Evolutionary conservation across 2,329 filamentous ascomycete genomes (phyloP).

Genomic region (Dendrostoma leiphaemia): DNA sequence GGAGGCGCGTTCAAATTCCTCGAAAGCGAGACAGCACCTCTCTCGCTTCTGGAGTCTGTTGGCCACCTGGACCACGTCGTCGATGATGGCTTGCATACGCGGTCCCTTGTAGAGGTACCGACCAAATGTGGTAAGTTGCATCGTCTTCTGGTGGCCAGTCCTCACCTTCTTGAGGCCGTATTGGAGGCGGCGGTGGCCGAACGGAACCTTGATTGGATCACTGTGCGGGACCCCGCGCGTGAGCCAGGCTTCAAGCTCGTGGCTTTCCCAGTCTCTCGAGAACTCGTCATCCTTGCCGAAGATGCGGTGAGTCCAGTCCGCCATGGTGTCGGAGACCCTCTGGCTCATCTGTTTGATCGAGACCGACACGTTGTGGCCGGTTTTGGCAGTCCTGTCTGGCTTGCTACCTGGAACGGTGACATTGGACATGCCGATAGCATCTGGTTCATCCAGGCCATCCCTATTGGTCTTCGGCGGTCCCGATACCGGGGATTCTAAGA

Average conservation of each 20-base stretch:
- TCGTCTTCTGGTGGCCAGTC: background rate
- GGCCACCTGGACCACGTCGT: conserved; percentile 1
- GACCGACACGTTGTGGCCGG: background rate
- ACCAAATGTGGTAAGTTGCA: background rate
- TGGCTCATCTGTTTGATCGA: background rate
- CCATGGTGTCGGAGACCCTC: background rate
- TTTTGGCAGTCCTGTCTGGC: background rate
- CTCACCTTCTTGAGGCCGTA: conserved; percentile 4
- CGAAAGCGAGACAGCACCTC: conserved; percentile 7
- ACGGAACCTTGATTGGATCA: background rate
- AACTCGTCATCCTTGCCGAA: conserved; percentile 11
- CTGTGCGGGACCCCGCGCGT: background rate
- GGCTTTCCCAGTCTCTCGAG: conserved; percentile 11
- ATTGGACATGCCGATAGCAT: too few relatives aligned
- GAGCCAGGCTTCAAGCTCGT: conserved; percentile 13
- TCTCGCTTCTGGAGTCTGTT: conserved; percentile 9
- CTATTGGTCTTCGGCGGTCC: too few relatives aligned
- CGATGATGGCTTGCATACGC: background rate
- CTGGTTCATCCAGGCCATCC: too few relatives aligned
- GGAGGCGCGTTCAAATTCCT: background rate
- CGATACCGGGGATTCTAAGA: too few relatives aligned
- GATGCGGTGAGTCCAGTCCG: conserved; percentile 4
- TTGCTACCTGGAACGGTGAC: background rate
- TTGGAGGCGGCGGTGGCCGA: conserved; percentile 12
- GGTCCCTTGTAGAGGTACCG: background rate